A percentile compares a stretch with the other conserved stretches of the same genome.
Evolutionary conservation across 345 rosid genomes (phyloP).

Genomic region (Eucalyptus erythrocorys): DNA sequence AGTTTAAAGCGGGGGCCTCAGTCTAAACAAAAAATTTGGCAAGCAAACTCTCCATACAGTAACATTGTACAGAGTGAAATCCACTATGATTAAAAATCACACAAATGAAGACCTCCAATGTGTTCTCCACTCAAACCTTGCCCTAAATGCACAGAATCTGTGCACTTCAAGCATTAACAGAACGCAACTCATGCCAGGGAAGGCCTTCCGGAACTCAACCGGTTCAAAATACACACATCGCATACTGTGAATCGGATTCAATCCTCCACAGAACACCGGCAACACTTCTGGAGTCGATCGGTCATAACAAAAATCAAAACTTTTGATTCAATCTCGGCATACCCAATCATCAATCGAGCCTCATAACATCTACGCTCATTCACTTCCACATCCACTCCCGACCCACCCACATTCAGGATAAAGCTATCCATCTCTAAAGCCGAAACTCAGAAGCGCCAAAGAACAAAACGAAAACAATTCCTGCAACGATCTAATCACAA

Average conservation of each 20-base stretch:
- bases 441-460: neutral
- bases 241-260: neutral
- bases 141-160: neutral
- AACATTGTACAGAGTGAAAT: neutral
- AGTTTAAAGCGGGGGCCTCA: neutral
- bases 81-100: neutral
- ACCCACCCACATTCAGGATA: neutral
- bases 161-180: neutral
- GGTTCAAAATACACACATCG: neutral
- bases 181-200: neutral
- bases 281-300: neutral
- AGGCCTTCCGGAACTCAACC: neutral
- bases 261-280: neutral
- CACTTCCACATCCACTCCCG: neutral
- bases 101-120: neutral
- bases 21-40: neutral
- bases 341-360: neutral
- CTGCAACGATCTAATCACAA: neutral
- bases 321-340: neutral
- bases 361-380: neutral
- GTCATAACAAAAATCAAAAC: neutral
- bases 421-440: neutral
- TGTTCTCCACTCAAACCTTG: neutral
- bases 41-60: neutral
- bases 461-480: neutral